These are phyloP conservation scores for Cladosporium colombiae DNA, from an alignment of 2,329 filamentous ascomycete genomes.

Conservation along the genomic window DNA sequence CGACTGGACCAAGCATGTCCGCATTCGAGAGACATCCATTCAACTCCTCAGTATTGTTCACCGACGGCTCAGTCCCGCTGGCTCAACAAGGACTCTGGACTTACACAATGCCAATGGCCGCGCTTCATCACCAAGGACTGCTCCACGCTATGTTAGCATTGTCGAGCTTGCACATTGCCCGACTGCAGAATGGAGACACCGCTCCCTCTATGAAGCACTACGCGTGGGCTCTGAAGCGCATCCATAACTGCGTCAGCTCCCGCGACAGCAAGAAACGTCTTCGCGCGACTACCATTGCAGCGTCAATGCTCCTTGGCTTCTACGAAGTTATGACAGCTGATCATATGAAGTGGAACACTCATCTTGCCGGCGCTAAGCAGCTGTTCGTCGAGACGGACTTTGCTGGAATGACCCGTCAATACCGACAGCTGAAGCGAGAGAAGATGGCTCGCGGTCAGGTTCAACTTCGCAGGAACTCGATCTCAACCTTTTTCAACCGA, in stretches of 20 bases:
- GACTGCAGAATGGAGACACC: conserved; percentile 70
- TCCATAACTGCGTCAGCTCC: conserved; percentile 70
- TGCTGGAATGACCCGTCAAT: conserved; percentile 67
- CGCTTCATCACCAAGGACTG: conserved; percentile 78
- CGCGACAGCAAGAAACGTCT: conserved; percentile 64
- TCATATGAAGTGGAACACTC: conserved; percentile 93
- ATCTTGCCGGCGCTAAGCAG: conserved; percentile 80
- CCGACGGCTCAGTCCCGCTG: conserved; percentile 60
- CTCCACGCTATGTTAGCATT: conserved; percentile 89
- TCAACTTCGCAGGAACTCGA: conserved; percentile 20
- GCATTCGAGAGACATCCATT: conserved; percentile 81
- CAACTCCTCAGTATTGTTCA: conserved; percentile 68
- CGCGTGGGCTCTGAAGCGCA: conserved; percentile 75
- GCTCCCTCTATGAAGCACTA: conserved; percentile 91
- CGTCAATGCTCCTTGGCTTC: conserved; percentile 80
- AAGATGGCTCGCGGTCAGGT: conserved; percentile 41
- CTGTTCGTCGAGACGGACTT: conserved; percentile 83
- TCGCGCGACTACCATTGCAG: conserved; percentile 78
- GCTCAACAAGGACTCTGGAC: conserved; percentile 66
- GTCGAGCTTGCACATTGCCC: conserved; percentile 83
- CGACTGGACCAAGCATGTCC: conserved; percentile 82
- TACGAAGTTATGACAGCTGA: conserved; percentile 96
- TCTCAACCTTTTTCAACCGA: conserved; percentile 16
- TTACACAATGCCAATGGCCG: conserved; percentile 79
- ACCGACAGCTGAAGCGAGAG: conserved; percentile 64